phyloP scores from a whole-genome alignment of 2,329 filamentous ascomycete genomes.

The Pseudogymnoascus sp. region DNA sequence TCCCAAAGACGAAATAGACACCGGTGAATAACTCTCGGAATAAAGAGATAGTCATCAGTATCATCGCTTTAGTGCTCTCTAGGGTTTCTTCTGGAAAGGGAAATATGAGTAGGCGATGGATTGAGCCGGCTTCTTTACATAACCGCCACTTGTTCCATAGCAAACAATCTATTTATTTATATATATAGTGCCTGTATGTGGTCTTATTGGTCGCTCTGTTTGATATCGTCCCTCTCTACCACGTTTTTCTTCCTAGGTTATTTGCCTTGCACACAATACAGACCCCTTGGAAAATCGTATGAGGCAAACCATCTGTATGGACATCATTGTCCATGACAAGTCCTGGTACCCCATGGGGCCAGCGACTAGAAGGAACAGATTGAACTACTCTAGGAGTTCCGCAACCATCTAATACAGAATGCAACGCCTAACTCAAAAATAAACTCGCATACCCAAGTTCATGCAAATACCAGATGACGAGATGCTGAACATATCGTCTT shows the following conservation, averaged over 20 bases:
- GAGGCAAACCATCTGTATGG: neutral
- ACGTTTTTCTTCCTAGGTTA: neutral
- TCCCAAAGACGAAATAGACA: neutral
- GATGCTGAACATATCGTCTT: neutral
- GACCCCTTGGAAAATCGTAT: neutral
- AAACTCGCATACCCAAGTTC: neutral
- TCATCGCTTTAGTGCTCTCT: neutral
- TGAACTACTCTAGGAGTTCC: neutral
- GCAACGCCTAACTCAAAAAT: constrained; percentile 4
- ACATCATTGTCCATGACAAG: neutral
- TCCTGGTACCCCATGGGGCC: neutral
- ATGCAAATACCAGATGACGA: neutral
- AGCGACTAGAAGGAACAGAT: neutral
- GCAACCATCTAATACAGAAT: constrained; percentile 2
- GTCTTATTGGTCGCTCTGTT: neutral
- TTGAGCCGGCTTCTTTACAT: constrained; percentile 4
- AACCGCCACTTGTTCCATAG: neutral
- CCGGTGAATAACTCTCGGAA: neutral
- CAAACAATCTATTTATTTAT: constrained; percentile 6
- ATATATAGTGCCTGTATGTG: constrained; percentile 7
- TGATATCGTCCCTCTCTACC: neutral
- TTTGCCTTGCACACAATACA: constrained; percentile 6
- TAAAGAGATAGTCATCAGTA: neutral
- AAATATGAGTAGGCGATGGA: constrained; percentile 5
- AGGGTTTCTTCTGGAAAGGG: neutral